A percentile compares a stretch with the other conserved stretches of the same genome.
These are phyloP conservation scores for Olyra latifolia DNA, from an alignment of 176 grass and related monocot species.

Conservation along the genomic window DNA sequence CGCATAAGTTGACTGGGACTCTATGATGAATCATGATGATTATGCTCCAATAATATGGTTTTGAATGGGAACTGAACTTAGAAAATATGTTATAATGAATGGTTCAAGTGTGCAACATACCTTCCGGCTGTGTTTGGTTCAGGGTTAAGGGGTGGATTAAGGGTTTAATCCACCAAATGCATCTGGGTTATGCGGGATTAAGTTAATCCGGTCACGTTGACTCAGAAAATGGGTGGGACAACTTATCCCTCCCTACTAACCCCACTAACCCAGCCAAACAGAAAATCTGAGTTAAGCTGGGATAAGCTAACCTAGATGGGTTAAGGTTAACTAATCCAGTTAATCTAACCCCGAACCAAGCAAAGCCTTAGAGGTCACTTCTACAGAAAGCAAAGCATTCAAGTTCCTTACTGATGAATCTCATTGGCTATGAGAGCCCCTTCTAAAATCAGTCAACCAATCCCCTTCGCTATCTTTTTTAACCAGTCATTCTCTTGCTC, in stretches of 20 bases:
- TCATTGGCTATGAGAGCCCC: not conserved
- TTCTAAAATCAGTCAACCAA: not conserved
- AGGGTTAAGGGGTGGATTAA: no score
- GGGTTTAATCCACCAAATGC: no score
- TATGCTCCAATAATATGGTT: not conserved
- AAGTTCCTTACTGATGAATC: conserved; percentile 16
- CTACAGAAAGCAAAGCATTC: not conserved
- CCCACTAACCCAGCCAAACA: no score
- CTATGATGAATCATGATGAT: not conserved
- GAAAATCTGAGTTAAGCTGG: no score
- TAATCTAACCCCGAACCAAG: no score
- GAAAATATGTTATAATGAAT: conserved; percentile 17
- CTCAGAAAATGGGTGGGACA: no score
- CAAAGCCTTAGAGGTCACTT: conserved; percentile 11
- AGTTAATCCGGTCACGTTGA: no score
- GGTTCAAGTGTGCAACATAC: conserved; percentile 13
- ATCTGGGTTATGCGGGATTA: no score
- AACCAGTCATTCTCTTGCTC: not conserved
- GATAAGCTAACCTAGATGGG: no score
- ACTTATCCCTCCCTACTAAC: no score
- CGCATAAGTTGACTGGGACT: not conserved
- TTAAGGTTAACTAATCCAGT: no score
- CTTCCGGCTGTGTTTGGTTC: no score
- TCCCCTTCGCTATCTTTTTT: not conserved
- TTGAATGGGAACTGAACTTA: not conserved